phyloP scores from a whole-genome alignment of 148 eudicot genomes.

The Spergularia marina region DNA sequence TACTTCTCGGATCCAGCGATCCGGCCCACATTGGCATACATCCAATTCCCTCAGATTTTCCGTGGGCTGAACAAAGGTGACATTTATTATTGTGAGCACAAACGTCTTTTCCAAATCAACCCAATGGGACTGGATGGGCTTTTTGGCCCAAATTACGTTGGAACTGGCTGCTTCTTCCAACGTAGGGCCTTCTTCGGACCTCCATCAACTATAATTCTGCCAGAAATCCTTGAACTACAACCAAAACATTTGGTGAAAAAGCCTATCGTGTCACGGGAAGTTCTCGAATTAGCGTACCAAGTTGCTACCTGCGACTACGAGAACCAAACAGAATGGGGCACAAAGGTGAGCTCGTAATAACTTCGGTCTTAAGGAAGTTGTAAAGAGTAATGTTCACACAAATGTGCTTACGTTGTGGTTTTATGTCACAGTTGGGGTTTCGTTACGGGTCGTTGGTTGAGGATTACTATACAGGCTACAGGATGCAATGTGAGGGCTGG shows the following conservation, averaged over 20 bases:
- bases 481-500: constrained; percentile 68
- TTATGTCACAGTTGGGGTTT: constrained; percentile 51
- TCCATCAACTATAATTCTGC: constrained; percentile 30
- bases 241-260: constrained; percentile 17
- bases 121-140: constrained; percentile 73
- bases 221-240: constrained; percentile 27
- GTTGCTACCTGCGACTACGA: constrained; percentile 41
- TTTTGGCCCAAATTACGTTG: constrained; percentile 65
- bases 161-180: constrained; percentile 64
- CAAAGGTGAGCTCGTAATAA: constrained; percentile 26
- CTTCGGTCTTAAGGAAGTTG: not conserved
- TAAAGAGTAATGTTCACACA: not conserved
- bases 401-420: not conserved
- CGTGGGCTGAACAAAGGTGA: constrained; percentile 56
- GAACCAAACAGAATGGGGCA: constrained; percentile 41
- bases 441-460: constrained; percentile 64
- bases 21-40: constrained; percentile 40
- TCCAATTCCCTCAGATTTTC: constrained; percentile 76
- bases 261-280: constrained; percentile 29
- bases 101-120: constrained; percentile 41
- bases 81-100: constrained; percentile 49
- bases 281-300: constrained; percentile 31
- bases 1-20: constrained; percentile 43
- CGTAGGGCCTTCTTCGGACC: constrained; percentile 57
- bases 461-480: constrained; percentile 50